Evolutionary conservation across 2,329 filamentous ascomycete genomes (phyloP).

Genomic region (Aureobasidium sp.): DNA sequence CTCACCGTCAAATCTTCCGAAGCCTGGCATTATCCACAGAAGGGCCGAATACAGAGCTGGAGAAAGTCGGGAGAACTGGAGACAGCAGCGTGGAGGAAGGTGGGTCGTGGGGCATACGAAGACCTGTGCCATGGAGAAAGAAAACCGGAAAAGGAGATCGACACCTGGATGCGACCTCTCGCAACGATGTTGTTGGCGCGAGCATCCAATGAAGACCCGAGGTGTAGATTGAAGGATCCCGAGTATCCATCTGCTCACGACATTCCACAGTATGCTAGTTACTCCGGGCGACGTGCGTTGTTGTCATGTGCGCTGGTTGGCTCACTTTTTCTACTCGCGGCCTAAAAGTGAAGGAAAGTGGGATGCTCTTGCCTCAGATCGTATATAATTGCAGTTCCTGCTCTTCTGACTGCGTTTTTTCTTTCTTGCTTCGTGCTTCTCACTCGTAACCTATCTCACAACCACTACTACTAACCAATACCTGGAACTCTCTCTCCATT

Average conservation of each 20-base stretch:
- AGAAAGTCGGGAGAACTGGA: constrained; percentile 52
- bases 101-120: constrained; percentile 20
- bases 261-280: constrained; percentile 8
- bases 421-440: neutral
- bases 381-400: neutral
- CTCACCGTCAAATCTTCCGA: constrained; percentile 2
- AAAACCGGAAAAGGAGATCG: constrained; percentile 2
- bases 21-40: constrained; percentile 8
- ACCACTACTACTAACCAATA: neutral
- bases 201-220: neutral
- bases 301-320: constrained; percentile 4
- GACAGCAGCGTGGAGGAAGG: constrained; percentile 33
- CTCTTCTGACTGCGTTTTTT: neutral
- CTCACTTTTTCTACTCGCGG: neutral
- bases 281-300: neutral
- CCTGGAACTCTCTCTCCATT: neutral
- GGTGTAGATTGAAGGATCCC: neutral
- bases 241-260: neutral
- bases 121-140: constrained; percentile 13
- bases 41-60: constrained; percentile 29
- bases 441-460: neutral
- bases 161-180: constrained; percentile 7
- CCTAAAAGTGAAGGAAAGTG: neutral
- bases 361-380: neutral
- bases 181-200: neutral